Percentiles rank a stretch among this genome's conserved stretches.
Evolutionary conservation across 2,329 filamentous ascomycete genomes (phyloP).

Genomic region (Monilinia vaccinii-corymbosi): DNA sequence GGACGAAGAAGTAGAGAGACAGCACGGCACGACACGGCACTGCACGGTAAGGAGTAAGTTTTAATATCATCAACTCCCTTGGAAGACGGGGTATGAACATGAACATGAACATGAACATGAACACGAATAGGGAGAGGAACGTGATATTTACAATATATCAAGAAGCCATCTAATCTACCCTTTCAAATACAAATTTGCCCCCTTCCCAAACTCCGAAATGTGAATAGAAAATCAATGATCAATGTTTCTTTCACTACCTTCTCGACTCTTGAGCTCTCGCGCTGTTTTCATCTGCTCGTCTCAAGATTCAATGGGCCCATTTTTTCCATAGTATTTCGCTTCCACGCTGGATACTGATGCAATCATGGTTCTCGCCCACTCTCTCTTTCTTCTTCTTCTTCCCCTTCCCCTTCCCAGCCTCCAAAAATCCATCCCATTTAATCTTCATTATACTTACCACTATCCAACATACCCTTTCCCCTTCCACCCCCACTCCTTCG

Average conservation of each 20-base stretch:
- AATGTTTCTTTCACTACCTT: not conserved
- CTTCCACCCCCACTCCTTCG: conserved; percentile 25
- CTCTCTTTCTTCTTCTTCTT: not conserved
- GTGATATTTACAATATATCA: not conserved
- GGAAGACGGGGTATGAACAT: not conserved
- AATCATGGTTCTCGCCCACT: not conserved
- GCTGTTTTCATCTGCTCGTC: not conserved
- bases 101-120: not conserved
- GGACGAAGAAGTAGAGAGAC: too few species aligned
- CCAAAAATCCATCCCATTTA: not conserved
- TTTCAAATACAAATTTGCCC: not conserved
- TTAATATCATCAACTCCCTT: not conserved
- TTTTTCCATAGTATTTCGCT: not conserved
- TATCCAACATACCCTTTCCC: conserved; percentile 31
- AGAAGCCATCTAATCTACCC: too few species aligned
- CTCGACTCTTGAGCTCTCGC: not conserved
- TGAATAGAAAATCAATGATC: not conserved
- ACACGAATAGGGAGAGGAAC: too few species aligned
- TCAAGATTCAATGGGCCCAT: not conserved
- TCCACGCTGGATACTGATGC: not conserved
- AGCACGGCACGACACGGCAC: not conserved
- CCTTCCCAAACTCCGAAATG: not conserved
- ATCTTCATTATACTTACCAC: conserved; percentile 24
- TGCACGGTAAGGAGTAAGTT: not conserved
- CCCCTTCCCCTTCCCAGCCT: not conserved